Evolutionary conservation across 2,329 filamentous ascomycete genomes (phyloP).

Genomic region (Rhexocercosporidium sp.): DNA sequence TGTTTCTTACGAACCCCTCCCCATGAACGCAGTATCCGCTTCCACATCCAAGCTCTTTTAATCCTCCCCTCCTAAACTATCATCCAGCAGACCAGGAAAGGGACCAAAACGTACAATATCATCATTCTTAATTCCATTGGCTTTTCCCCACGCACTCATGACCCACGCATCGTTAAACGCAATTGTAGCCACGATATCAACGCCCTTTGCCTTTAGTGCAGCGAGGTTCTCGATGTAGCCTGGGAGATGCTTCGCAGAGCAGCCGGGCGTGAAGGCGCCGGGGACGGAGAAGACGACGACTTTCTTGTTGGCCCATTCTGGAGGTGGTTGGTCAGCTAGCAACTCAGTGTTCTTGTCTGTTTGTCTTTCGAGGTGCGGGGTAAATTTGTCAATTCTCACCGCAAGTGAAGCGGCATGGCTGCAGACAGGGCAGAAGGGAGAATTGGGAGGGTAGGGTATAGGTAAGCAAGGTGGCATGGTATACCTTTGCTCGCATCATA

Average conservation of each 20-base stretch:
- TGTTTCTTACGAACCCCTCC: neutral
- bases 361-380: constrained; percentile 6
- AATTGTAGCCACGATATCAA: constrained; percentile 70
- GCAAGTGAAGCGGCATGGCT: neutral
- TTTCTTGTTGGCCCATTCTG: constrained; percentile 71
- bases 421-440: neutral
- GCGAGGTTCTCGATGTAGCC: constrained; percentile 68
- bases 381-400: neutral
- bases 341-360: neutral
- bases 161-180: constrained; percentile 73
- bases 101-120: constrained; percentile 57
- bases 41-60: neutral
- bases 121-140: constrained; percentile 67
- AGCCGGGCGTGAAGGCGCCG: constrained; percentile 73
- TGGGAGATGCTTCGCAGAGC: constrained; percentile 70
- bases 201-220: constrained; percentile 66
- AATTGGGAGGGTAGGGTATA: neutral
- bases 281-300: constrained; percentile 73
- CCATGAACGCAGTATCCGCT: neutral
- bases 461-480: neutral
- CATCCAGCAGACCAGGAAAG: neutral
- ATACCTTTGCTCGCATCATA: constrained; percentile 79
- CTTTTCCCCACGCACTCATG: constrained; percentile 76
- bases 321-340: neutral
- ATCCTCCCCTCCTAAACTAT: neutral